A percentile compares a stretch with the other conserved stretches of the same genome.
Conservation (phyloP, 768 basidiomycete species). For the Boletales sp. region DNA sequence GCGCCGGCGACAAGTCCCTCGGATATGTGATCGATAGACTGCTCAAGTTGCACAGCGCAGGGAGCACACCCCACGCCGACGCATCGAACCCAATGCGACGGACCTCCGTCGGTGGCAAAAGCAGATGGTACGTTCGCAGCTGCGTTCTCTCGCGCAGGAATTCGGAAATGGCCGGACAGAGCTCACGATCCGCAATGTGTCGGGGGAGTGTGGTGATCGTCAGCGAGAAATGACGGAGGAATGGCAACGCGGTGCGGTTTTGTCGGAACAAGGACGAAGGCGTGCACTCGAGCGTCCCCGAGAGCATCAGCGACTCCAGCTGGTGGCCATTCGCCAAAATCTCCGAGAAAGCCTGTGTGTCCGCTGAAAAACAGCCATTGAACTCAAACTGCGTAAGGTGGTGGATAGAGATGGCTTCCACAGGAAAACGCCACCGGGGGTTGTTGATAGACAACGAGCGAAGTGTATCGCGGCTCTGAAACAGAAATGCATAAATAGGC, state of each 20-base stretch:
- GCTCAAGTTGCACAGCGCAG: constrained; percentile 49
- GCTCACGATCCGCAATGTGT: constrained; percentile 50
- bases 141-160: constrained; percentile 56
- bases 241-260: constrained; percentile 45
- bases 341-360: constrained; percentile 51
- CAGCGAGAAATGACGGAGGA: constrained; percentile 64
- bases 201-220: constrained; percentile 42
- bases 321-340: constrained; percentile 61
- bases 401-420: constrained; percentile 49
- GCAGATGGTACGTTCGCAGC: constrained; percentile 51
- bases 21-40: constrained; percentile 62
- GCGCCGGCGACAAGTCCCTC: constrained; percentile 54
- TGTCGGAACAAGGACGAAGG: constrained; percentile 50
- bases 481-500: constrained; percentile 44
- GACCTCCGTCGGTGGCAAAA: constrained; percentile 42
- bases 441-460: constrained; percentile 55
- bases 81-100: constrained; percentile 63
- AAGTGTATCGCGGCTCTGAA: constrained; percentile 49
- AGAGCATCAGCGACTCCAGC: constrained; percentile 57
- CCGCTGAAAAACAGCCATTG: constrained; percentile 50
- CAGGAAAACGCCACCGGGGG: constrained; percentile 54
- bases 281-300: constrained; percentile 50
- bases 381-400: constrained; percentile 66
- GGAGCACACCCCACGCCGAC: constrained; percentile 67
- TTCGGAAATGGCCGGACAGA: constrained; percentile 66